Conservation (phyloP, 2,329 filamentous ascomycete species). For the Didymellaceae sp. region DNA sequence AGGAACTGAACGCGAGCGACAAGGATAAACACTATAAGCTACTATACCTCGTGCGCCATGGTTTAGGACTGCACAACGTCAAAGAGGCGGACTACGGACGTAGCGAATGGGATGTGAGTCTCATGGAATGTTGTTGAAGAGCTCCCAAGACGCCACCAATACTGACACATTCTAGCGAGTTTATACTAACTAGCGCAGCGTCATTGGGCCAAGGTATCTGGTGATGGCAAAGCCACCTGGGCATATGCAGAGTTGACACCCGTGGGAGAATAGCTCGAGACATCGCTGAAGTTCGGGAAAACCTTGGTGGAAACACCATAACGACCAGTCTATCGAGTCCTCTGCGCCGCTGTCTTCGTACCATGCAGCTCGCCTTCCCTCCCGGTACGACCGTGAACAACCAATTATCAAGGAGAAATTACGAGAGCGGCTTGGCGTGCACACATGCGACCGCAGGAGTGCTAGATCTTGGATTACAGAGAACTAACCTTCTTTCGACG, state of each 20-base stretch:
- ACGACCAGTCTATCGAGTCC: constrained; percentile 59
- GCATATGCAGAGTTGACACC: constrained; percentile 66
- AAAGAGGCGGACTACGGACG: constrained; percentile 69
- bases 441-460: constrained; percentile 68
- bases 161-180: too few relatives aligned
- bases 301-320: constrained; percentile 37
- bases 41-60: constrained; percentile 69
- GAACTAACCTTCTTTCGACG: constrained; percentile 57
- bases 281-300: constrained; percentile 62
- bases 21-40: constrained; percentile 65
- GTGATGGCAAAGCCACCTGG: constrained; percentile 66
- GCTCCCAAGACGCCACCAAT: background rate
- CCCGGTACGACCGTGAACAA: constrained; percentile 44
- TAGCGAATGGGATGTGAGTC: constrained; percentile 67
- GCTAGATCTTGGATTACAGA: constrained; percentile 58
- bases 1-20: constrained; percentile 56
- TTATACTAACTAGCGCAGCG: constrained; percentile 42
- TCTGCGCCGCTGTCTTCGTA: constrained; percentile 65
- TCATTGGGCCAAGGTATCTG: constrained; percentile 67
- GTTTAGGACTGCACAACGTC: constrained; percentile 68
- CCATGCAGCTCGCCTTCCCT: constrained; percentile 67
- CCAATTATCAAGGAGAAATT: constrained; percentile 67
- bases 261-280: constrained; percentile 60
- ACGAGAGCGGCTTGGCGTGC: constrained; percentile 67
- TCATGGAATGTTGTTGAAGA: background rate